Conservation (phyloP, 176 grass and related monocot genomes). For the Juncus inflexus region DNA sequence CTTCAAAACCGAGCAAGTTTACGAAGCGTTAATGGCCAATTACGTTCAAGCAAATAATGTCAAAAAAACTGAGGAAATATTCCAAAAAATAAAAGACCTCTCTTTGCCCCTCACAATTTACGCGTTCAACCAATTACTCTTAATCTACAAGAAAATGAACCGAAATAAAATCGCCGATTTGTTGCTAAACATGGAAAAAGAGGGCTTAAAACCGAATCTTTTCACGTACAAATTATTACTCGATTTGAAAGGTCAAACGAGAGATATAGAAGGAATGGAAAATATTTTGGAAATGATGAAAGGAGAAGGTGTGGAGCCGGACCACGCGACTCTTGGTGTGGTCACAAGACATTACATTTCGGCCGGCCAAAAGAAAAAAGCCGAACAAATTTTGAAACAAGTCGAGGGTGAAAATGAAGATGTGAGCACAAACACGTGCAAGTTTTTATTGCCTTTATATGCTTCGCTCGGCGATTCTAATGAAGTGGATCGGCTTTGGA, state of each 20-base stretch:
- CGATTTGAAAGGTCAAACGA: slow-evolving; percentile 54
- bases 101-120: slow-evolving; percentile 47
- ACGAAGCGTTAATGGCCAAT: slow-evolving; percentile 54
- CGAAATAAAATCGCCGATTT: slow-evolving; percentile 46
- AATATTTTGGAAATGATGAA: slow-evolving; percentile 51
- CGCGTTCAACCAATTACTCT: slow-evolving; percentile 66
- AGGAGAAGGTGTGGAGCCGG: slow-evolving; percentile 40
- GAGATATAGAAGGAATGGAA: slow-evolving; percentile 65
- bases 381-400: slow-evolving; percentile 41
- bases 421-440: slow-evolving; percentile 30
- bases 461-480: slow-evolving; percentile 47
- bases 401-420: slow-evolving; percentile 45
- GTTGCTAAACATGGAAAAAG: slow-evolving; percentile 61
- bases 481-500: slow-evolving; percentile 61
- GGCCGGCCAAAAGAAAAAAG: slow-evolving; percentile 52
- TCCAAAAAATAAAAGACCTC: slow-evolving; percentile 64
- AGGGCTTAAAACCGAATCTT: slow-evolving; percentile 46
- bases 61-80: slow-evolving; percentile 62
- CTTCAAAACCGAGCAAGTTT: slow-evolving; percentile 53
- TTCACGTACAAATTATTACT: slow-evolving; percentile 75
- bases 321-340: slow-evolving; percentile 27
- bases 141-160: slow-evolving; percentile 58
- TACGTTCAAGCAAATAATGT: slow-evolving; percentile 42
- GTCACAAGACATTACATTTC: slow-evolving; percentile 49
- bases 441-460: slow-evolving; percentile 60